Percentiles rank a stretch among this genome's conserved stretches.
These are phyloP conservation scores for Mortierella alpina DNA, from an alignment of 192 early-diverging fungal species.

Conservation along the genomic window DNA sequence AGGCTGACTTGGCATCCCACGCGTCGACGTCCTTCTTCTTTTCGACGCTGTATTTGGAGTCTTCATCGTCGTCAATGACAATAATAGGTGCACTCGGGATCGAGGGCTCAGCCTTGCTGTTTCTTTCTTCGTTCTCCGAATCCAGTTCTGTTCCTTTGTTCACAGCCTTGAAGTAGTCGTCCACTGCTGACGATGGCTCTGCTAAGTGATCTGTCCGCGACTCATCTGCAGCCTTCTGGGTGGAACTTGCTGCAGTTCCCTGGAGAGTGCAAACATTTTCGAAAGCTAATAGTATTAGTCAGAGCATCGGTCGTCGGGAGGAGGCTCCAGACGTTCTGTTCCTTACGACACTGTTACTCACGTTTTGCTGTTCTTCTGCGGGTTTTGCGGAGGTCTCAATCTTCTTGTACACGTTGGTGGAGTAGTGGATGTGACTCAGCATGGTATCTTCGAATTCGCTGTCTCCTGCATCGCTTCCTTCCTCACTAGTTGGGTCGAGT, in stretches of 20 bases:
- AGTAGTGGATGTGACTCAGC: constrained; percentile 44
- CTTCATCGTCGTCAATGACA: constrained; percentile 12
- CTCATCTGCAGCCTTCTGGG: not conserved
- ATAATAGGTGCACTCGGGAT: not conserved
- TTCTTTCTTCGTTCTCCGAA: constrained; percentile 13
- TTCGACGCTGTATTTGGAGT: constrained; percentile 33
- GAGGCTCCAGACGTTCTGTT: too few species aligned
- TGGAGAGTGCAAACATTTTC: not conserved
- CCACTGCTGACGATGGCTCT: constrained; percentile 4
- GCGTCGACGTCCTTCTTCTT: constrained; percentile 15
- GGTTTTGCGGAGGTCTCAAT: not conserved
- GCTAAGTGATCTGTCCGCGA: constrained; percentile 10
- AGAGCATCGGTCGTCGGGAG: too few species aligned
- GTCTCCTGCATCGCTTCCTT: constrained; percentile 24
- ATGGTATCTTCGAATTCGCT: constrained; percentile 45
- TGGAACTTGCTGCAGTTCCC: not conserved
- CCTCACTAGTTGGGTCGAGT: not conserved
- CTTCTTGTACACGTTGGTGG: constrained; percentile 35
- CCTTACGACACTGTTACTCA: not conserved
- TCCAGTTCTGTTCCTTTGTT: constrained; percentile 17
- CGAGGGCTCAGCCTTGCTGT: not conserved
- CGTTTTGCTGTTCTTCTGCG: not conserved
- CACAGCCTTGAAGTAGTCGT: constrained; percentile 33
- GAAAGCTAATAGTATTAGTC: too few species aligned
- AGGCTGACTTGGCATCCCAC: not conserved